A percentile compares a stretch with the other conserved stretches of the same genome.
These are phyloP conservation scores for Solanum lycopersicoides DNA, from an alignment of 257 asterid genomes.

Conservation along the genomic window DNA sequence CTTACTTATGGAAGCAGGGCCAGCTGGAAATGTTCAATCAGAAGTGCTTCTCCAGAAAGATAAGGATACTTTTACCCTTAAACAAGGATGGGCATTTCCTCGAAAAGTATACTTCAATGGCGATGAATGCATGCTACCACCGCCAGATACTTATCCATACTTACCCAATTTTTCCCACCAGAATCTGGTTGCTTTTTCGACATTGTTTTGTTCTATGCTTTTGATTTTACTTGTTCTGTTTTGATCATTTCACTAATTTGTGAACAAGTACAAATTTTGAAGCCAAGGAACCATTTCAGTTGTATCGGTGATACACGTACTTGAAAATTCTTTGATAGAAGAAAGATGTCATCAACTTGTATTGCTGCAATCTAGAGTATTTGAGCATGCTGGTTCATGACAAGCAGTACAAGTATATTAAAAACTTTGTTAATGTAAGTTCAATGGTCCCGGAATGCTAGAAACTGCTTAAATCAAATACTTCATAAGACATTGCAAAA, in stretches of 20 bases:
- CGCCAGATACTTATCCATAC: constrained; percentile 69
- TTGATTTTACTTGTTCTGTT: constrained; percentile 20
- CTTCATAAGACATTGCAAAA: neutral
- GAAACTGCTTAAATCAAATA: neutral
- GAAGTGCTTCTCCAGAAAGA: constrained; percentile 69
- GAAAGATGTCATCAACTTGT: neutral
- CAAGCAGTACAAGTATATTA: neutral
- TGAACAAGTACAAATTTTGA: constrained; percentile 15
- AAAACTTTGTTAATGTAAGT: neutral
- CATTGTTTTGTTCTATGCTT: constrained; percentile 14
- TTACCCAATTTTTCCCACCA: constrained; percentile 55
- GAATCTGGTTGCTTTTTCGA: constrained; percentile 16
- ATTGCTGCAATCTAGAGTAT: neutral
- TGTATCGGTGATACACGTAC: neutral
- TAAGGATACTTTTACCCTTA: constrained; percentile 43
- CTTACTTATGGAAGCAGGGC: constrained; percentile 74
- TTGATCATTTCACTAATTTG: constrained; percentile 14
- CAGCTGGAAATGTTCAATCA: constrained; percentile 66
- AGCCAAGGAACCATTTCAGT: neutral
- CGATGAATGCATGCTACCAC: constrained; percentile 73
- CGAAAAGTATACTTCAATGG: constrained; percentile 80
- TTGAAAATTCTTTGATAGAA: neutral
- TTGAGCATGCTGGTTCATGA: neutral
- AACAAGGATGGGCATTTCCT: constrained; percentile 90
- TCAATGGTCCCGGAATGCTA: neutral